phyloP scores from a whole-genome alignment of 148 eudicot genomes.

The Linanthus parryae region DNA sequence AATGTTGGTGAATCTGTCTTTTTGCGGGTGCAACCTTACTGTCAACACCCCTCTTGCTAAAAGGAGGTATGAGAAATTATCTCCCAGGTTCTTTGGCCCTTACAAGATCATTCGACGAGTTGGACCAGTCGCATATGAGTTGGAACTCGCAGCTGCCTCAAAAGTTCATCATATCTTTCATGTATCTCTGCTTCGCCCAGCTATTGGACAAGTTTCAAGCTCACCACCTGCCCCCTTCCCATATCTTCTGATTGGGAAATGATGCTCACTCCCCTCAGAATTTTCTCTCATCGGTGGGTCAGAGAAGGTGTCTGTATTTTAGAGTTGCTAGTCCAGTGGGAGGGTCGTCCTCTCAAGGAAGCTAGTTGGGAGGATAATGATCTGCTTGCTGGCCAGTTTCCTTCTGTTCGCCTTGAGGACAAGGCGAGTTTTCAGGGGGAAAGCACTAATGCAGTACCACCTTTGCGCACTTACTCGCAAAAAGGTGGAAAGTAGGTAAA shows the following conservation, averaged over 20 bases:
- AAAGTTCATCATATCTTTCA: not conserved
- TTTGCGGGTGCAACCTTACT: not conserved
- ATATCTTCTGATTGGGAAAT: not conserved
- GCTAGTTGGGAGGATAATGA: not conserved
- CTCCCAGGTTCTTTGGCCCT: too few species aligned
- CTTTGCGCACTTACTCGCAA: too few species aligned
- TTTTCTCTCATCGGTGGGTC: not conserved
- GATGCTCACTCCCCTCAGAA: not conserved
- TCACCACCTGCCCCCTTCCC: not conserved
- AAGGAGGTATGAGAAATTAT: not conserved
- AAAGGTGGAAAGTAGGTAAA: too few species aligned
- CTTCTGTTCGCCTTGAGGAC: too few species aligned
- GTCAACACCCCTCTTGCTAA: not conserved
- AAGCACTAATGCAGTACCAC: too few species aligned
- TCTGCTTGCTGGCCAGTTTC: not conserved
- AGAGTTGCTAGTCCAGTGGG: too few species aligned
- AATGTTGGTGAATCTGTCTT: not conserved
- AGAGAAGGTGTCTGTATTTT: not conserved
- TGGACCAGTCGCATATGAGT: not conserved
- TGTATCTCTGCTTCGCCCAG: not conserved
- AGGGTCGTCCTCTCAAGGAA: not conserved
- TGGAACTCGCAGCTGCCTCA: not conserved
- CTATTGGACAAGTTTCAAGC: not conserved
- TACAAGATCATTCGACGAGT: not conserved
- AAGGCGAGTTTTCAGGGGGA: too few species aligned